These are phyloP conservation scores for Beta corolliflora DNA, from an alignment of 179 eudicot genomes.

Conservation along the genomic window DNA sequence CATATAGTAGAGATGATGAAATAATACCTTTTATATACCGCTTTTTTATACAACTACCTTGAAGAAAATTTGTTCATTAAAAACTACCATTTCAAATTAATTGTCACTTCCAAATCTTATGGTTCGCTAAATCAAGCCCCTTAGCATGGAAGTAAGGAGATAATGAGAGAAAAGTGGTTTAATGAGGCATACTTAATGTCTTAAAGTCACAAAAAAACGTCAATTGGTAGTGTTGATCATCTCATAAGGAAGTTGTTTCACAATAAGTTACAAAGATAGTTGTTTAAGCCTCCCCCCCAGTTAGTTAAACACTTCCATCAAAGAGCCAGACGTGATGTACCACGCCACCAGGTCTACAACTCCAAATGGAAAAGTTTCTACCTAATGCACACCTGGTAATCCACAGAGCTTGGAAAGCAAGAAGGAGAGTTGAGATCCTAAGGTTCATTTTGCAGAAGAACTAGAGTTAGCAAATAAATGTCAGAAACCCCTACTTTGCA, in stretches of 20 bases:
- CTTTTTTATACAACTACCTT: neutral
- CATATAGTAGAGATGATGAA: neutral
- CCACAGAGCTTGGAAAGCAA: neutral
- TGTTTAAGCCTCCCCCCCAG: neutral
- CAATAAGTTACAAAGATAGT: neutral
- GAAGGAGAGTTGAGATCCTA: neutral
- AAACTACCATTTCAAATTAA: neutral
- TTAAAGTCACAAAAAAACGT: neutral
- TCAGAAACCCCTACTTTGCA: neutral
- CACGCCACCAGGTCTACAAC: neutral
- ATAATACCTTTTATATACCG: neutral
- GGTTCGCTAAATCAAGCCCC: neutral
- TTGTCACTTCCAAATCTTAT: neutral
- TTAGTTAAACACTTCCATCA: neutral
- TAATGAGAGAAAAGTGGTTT: neutral
- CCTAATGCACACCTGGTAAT: neutral
- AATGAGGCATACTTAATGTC: neutral
- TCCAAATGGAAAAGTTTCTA: neutral
- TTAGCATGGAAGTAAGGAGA: neutral
- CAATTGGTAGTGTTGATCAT: neutral
- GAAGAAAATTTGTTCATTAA: neutral
- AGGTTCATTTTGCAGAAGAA: neutral
- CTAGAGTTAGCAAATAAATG: slow-evolving; percentile 1
- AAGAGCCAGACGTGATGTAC: neutral
- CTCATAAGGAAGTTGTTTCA: too few species aligned